These are phyloP conservation scores for Gossypium aridum DNA, from an alignment of 441 rosid species.

Conservation along the genomic window DNA sequence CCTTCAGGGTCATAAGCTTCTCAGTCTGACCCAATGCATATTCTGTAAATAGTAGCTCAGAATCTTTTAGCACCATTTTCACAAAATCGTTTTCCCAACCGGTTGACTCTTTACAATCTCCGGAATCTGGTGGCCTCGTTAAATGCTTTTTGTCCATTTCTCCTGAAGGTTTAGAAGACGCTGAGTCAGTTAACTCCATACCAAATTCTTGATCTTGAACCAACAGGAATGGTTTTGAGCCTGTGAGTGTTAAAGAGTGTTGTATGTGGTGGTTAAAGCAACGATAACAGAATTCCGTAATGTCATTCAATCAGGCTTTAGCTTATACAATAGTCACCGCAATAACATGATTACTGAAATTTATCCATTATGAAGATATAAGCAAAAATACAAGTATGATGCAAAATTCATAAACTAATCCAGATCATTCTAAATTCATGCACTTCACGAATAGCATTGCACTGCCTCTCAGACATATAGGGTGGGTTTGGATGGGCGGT, in stretches of 20 bases:
- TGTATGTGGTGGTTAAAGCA: not conserved
- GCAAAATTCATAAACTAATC: not conserved
- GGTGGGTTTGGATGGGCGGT: no score
- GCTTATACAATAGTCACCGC: not conserved
- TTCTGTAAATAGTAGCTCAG: slow-evolving; percentile 35
- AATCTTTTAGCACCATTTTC: slow-evolving; percentile 31
- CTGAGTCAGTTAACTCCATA: slow-evolving; percentile 36
- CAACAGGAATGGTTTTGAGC: slow-evolving; percentile 23
- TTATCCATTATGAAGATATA: not conserved
- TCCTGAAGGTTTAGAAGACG: slow-evolving; percentile 27
- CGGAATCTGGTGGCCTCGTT: slow-evolving; percentile 10
- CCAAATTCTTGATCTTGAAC: slow-evolving; percentile 27
- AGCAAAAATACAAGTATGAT: not conserved
- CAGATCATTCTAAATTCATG: no score
- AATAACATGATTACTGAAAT: not conserved
- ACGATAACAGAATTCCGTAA: not conserved
- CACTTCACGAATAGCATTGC: not conserved
- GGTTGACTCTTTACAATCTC: slow-evolving; percentile 22
- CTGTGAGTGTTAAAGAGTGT: slow-evolving; percentile 22
- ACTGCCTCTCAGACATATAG: not conserved
- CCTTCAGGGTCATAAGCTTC: slow-evolving; percentile 20
- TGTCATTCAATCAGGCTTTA: not conserved
- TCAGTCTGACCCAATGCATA: slow-evolving; percentile 27
- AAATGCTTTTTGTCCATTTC: slow-evolving; percentile 16
- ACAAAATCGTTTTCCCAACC: slow-evolving; percentile 59